Conservation (phyloP, 495 filamentous ascomycete species). For the Xylaria flabelliformis region DNA sequence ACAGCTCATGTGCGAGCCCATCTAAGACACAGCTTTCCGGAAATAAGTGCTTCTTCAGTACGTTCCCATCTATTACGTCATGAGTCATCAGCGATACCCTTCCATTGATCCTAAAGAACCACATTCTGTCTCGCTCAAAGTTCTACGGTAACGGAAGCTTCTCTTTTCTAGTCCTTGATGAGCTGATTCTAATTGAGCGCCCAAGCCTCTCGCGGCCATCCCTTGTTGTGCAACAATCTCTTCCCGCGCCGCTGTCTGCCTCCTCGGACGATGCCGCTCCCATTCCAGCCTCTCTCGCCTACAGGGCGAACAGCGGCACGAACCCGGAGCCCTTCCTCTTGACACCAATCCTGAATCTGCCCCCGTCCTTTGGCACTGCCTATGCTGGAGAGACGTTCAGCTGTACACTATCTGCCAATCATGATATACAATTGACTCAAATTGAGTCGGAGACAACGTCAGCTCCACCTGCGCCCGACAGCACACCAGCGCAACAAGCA, state of each 20-base stretch:
- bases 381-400: constrained; percentile 96
- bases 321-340: constrained; percentile 57
- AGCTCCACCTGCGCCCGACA: constrained; percentile 4
- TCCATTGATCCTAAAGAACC: constrained; percentile 73
- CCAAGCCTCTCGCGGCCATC: constrained; percentile 57
- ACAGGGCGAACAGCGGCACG: constrained; percentile 41
- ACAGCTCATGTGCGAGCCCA: constrained; percentile 13
- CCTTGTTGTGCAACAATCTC: constrained; percentile 58
- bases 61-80: constrained; percentile 30
- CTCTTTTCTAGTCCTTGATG: constrained; percentile 11
- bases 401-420: constrained; percentile 93
- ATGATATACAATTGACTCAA: constrained; percentile 64
- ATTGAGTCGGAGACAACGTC: constrained; percentile 26
- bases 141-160: constrained; percentile 59
- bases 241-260: constrained; percentile 39
- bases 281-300: constrained; percentile 55
- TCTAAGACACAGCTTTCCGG: neutral
- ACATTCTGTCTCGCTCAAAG: constrained; percentile 87
- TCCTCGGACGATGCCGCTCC: constrained; percentile 31
- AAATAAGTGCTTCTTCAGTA: constrained; percentile 9
- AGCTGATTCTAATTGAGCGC: constrained; percentile 23
- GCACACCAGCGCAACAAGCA: constrained; percentile 25
- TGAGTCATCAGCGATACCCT: constrained; percentile 59
- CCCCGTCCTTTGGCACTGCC: constrained; percentile 88
- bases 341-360: constrained; percentile 77